These are phyloP conservation scores for Epichloe glyceriae DNA, from an alignment of 2,329 filamentous ascomycete species.

Conservation along the genomic window DNA sequence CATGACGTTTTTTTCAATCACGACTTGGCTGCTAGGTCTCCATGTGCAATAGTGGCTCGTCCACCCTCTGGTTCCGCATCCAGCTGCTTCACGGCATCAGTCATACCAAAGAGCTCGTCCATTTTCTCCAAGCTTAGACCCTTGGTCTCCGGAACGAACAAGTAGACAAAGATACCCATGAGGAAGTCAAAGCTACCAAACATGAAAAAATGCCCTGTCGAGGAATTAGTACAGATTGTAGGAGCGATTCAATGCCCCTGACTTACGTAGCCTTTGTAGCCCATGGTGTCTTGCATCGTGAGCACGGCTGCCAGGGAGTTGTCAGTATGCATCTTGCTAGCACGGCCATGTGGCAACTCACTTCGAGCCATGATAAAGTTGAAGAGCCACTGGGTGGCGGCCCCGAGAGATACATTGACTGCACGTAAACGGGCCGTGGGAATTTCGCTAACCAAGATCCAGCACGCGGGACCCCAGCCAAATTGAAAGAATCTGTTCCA, in stretches of 20 bases:
- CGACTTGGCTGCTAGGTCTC: slow-evolving; percentile 9
- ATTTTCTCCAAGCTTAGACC: slow-evolving; percentile 50
- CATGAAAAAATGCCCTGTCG: slow-evolving; percentile 51
- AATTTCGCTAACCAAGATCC: slow-evolving; percentile 59
- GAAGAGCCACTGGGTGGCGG: slow-evolving; percentile 60
- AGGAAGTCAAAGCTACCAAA: slow-evolving; percentile 52
- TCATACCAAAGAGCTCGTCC: slow-evolving; percentile 53
- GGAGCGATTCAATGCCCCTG: neutral
- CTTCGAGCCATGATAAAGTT: slow-evolving; percentile 58
- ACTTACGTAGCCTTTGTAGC: slow-evolving; percentile 27
- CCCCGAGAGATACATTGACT: slow-evolving; percentile 54
- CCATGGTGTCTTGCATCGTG: slow-evolving; percentile 49
- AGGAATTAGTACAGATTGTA: neutral
- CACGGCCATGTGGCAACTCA: slow-evolving; percentile 9
- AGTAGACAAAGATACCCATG: slow-evolving; percentile 54
- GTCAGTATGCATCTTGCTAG: neutral
- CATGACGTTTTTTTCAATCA: too few species aligned
- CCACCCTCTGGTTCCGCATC: slow-evolving; percentile 19
- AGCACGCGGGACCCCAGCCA: slow-evolving; percentile 59
- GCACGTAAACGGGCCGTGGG: slow-evolving; percentile 52
- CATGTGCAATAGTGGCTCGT: slow-evolving; percentile 14
- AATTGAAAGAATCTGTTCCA: slow-evolving; percentile 46
- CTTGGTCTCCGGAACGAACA: slow-evolving; percentile 60
- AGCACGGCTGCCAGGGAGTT: slow-evolving; percentile 34
- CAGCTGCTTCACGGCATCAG: slow-evolving; percentile 24